A percentile compares a stretch with the other conserved stretches of the same genome.
These are phyloP conservation scores for Jamesozyma spencerorum DNA, from an alignment of 805 yeast genomes.

Conservation along the genomic window DNA sequence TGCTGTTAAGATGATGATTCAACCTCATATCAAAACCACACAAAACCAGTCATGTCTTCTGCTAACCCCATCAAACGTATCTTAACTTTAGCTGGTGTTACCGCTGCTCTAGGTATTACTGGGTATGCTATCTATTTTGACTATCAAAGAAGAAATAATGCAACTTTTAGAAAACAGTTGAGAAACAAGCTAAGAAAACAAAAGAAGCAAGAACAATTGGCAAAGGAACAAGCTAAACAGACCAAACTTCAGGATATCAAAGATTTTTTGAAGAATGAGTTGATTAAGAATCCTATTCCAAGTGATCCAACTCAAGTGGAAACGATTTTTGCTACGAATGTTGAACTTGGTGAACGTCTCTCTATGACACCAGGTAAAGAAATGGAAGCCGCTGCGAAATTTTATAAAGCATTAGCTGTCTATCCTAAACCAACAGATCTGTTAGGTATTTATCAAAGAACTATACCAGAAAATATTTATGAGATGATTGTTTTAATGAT, in stretches of 20 bases:
- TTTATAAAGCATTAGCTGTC: constrained; percentile 86
- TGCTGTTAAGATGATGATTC: too few relatives aligned
- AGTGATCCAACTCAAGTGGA: constrained; percentile 62
- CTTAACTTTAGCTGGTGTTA: constrained; percentile 6
- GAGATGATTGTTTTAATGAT: constrained; percentile 82
- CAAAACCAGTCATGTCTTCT: not conserved
- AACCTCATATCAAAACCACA: too few relatives aligned
- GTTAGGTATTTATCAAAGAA: constrained; percentile 80
- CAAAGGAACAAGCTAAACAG: constrained; percentile 45
- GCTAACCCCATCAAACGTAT: constrained; percentile 38
- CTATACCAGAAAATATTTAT: constrained; percentile 72
- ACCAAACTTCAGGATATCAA: constrained; percentile 53
- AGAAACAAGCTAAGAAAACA: constrained; percentile 57
- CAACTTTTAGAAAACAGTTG: constrained; percentile 72
- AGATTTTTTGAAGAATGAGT: constrained; percentile 52
- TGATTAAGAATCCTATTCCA: constrained; percentile 70
- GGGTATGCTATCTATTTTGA: constrained; percentile 88
- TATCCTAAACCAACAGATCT: constrained; percentile 94
- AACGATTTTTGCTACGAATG: constrained; percentile 70
- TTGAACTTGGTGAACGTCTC: constrained; percentile 77
- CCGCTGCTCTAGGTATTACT: constrained; percentile 44
- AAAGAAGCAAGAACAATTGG: constrained; percentile 35
- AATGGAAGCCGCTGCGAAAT: constrained; percentile 76
- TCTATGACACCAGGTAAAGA: constrained; percentile 58
- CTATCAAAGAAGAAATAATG: constrained; percentile 74